Percentiles rank a stretch among this genome's conserved stretches.
These are phyloP conservation scores for Viola odorata DNA, from an alignment of 345 rosid species.

Conservation along the genomic window DNA sequence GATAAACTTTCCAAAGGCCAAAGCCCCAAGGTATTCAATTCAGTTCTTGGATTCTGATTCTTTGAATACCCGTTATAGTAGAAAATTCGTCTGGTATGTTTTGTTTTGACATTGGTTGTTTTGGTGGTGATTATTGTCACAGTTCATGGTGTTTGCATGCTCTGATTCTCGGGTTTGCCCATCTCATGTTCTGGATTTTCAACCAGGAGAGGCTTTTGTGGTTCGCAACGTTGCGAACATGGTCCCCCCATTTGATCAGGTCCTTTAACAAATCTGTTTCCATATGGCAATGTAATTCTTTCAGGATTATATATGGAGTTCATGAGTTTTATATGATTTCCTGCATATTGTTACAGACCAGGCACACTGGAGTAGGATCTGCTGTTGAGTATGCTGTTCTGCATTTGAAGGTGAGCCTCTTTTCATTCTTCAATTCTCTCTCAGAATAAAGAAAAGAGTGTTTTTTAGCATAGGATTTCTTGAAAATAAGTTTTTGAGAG, in stretches of 20 bases:
- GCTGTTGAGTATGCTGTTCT: constrained; percentile 90
- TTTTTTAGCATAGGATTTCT: neutral
- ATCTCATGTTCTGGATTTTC: constrained; percentile 72
- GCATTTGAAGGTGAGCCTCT: constrained; percentile 69
- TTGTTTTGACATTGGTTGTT: neutral
- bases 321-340: neutral
- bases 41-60: neutral
- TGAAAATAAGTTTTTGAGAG: neutral
- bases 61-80: neutral
- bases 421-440: neutral
- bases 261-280: neutral
- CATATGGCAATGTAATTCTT: neutral
- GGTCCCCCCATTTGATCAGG: constrained; percentile 27
- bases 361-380: constrained; percentile 63
- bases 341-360: constrained; percentile 19
- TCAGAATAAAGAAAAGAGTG: neutral
- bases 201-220: constrained; percentile 94
- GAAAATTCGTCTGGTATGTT: neutral
- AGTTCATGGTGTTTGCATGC: constrained; percentile 96
- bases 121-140: constrained; percentile 11
- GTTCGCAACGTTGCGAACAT: constrained; percentile 72
- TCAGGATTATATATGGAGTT: neutral
- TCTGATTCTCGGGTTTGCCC: constrained; percentile 96
- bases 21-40: constrained; percentile 57
- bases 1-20: constrained; percentile 82